Conservation (phyloP, 2,329 filamentous ascomycete species). For the Pseudogymnoascus sp. region DNA sequence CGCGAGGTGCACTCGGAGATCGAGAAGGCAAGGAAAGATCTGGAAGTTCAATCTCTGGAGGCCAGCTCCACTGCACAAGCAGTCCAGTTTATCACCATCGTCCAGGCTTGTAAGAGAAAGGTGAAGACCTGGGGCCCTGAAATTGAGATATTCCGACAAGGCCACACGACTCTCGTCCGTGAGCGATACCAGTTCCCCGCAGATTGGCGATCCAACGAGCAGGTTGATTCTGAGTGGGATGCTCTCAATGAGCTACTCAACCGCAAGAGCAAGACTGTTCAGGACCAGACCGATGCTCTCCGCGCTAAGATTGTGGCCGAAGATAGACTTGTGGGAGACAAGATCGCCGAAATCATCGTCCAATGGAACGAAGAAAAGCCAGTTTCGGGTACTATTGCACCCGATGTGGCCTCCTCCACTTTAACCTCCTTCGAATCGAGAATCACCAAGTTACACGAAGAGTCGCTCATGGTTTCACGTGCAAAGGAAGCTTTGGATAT, state of each 20-base stretch:
- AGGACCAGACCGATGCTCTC: constrained; percentile 91
- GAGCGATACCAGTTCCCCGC: constrained; percentile 89
- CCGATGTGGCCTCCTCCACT: constrained; percentile 77
- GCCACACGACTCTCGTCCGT: constrained; percentile 82
- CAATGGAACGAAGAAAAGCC: constrained; percentile 98
- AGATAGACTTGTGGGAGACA: constrained; percentile 82
- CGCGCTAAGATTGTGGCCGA: constrained; percentile 92
- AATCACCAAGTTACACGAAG: constrained; percentile 76
- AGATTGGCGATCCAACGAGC: constrained; percentile 93
- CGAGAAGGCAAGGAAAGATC: constrained; percentile 78
- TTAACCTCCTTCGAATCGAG: constrained; percentile 75
- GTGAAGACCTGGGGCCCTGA: constrained; percentile 92
- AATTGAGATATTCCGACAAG: constrained; percentile 91
- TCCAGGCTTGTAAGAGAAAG: constrained; percentile 91
- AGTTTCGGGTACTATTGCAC: constrained; percentile 87
- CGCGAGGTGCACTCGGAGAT: constrained; percentile 88
- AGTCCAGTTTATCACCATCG: constrained; percentile 96
- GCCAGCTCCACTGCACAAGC: constrained; percentile 93
- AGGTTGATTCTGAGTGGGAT: constrained; percentile 94
- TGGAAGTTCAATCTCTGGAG: constrained; percentile 88
- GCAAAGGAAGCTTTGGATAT: constrained; percentile 96
- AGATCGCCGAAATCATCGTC: constrained; percentile 73
- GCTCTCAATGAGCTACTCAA: constrained; percentile 85
- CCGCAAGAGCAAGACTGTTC: constrained; percentile 89
- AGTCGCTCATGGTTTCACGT: constrained; percentile 88